These are phyloP conservation scores for Ceratocystis colombiana DNA, from an alignment of 2,329 filamentous ascomycete genomes.

Conservation along the genomic window DNA sequence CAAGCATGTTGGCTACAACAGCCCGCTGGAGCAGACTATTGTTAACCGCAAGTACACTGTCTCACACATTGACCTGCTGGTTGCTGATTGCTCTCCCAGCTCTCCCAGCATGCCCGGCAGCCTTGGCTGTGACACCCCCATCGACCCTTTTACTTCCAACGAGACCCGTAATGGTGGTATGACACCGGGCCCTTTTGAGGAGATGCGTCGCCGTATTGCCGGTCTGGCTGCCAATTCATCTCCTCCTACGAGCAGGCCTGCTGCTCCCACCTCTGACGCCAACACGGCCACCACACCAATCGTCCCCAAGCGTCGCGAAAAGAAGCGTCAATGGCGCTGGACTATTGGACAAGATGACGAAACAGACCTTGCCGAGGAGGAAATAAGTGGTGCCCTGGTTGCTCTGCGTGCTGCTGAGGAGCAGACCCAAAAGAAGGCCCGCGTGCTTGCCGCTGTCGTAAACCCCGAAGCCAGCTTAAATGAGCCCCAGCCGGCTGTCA, in stretches of 20 bases:
- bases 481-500: neutral
- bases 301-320: slow-evolving; percentile 41
- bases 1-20: slow-evolving; percentile 52
- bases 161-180: slow-evolving; percentile 51
- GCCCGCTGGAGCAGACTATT: slow-evolving; percentile 53
- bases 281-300: slow-evolving; percentile 15
- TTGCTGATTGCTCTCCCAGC: slow-evolving; percentile 40
- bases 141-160: slow-evolving; percentile 44
- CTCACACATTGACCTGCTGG: slow-evolving; percentile 53
- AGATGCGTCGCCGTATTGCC: slow-evolving; percentile 50
- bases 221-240: slow-evolving; percentile 37
- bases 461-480: slow-evolving; percentile 4
- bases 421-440: slow-evolving; percentile 24
- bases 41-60: slow-evolving; percentile 51
- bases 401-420: slow-evolving; percentile 35
- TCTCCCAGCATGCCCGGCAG: slow-evolving; percentile 28
- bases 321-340: slow-evolving; percentile 56
- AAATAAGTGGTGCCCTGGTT: slow-evolving; percentile 37
- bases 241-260: slow-evolving; percentile 40
- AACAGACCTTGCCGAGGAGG: slow-evolving; percentile 31
- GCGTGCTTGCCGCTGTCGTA: neutral
- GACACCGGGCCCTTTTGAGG: slow-evolving; percentile 54
- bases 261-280: neutral
- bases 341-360: slow-evolving; percentile 48
- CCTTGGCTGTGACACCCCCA: slow-evolving; percentile 32